Conservation (phyloP, 31 red algal species). For the Endocladia muricata region DNA sequence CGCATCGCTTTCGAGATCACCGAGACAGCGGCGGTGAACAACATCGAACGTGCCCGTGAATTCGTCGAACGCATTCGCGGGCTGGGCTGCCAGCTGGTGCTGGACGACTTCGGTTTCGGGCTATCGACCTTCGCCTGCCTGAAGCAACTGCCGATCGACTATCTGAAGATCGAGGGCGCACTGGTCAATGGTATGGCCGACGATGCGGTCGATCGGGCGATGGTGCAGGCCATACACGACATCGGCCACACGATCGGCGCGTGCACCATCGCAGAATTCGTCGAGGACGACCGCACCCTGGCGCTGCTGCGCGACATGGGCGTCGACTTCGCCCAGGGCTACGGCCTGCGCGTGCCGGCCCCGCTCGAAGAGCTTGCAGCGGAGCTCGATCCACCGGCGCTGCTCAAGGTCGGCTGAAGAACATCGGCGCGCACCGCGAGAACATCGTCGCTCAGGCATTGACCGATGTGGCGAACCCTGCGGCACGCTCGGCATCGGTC, state of each 20-base stretch:
- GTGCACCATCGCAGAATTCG: not conserved
- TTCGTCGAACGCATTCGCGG: not conserved
- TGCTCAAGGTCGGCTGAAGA: too few species aligned
- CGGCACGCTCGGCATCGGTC: too few species aligned
- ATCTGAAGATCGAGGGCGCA: not conserved
- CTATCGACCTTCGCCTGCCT: not conserved
- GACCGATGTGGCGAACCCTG: too few species aligned
- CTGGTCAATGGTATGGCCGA: not conserved
- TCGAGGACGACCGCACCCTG: not conserved
- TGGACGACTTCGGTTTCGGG: slow-evolving; percentile 3
- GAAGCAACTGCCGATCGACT: not conserved
- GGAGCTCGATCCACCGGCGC: too few species aligned
- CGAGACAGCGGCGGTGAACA: too few species aligned
- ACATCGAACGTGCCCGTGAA: not conserved
- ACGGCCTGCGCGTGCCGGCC: not conserved
- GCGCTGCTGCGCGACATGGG: not conserved
- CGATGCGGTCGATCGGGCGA: not conserved
- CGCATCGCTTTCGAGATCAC: too few species aligned
- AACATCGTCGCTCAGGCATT: too few species aligned
- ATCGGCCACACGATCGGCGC: not conserved
- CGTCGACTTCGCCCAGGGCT: not conserved
- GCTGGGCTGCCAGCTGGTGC: not conserved
- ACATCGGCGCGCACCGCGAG: too few species aligned
- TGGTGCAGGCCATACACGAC: not conserved
- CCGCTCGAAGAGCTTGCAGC: not conserved